Evolutionary conservation across 2,329 filamentous ascomycete species (phyloP).

Genomic region (Colletotrichum eleusines): DNA sequence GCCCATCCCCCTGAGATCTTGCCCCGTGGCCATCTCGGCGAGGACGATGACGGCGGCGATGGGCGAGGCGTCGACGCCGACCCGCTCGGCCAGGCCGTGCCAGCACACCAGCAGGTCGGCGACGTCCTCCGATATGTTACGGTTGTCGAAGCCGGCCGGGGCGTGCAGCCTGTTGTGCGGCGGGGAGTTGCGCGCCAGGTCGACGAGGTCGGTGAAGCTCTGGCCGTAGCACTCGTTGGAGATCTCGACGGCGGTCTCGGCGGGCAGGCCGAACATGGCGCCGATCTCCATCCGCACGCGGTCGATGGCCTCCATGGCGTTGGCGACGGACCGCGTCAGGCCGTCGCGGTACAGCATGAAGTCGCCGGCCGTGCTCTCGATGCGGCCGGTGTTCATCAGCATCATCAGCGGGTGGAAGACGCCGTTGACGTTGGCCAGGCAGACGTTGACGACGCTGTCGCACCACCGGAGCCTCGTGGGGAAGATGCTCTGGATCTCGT

Average conservation of each 20-base stretch:
- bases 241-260: conserved; percentile 21
- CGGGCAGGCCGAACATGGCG: conserved; percentile 9
- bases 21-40: conserved; percentile 23
- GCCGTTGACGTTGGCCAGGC: conserved; percentile 33
- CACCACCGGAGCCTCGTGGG: conserved; percentile 23
- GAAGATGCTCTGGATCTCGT: conserved; percentile 29
- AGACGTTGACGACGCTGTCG: conserved; percentile 29
- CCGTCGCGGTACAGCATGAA: conserved; percentile 28
- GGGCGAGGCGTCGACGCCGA: conserved; percentile 26
- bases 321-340: conserved; percentile 24
- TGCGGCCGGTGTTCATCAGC: conserved; percentile 31
- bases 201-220: conserved; percentile 19
- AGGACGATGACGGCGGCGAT: conserved; percentile 27
- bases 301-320: conserved; percentile 24
- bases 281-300: conserved; percentile 23
- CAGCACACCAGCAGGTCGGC: conserved; percentile 22
- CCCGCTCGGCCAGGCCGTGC: conserved; percentile 21
- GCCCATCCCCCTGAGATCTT: conserved; percentile 11
- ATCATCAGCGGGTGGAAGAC: conserved; percentile 33
- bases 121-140: conserved; percentile 27
- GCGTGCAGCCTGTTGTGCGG: conserved; percentile 28
- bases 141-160: conserved; percentile 21
- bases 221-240: conserved; percentile 33
- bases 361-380: conserved; percentile 18
- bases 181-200: conserved; percentile 24